Conservation (phyloP, 1,139 yeast genomes). For the Sugiyamaella castrensis region DNA sequence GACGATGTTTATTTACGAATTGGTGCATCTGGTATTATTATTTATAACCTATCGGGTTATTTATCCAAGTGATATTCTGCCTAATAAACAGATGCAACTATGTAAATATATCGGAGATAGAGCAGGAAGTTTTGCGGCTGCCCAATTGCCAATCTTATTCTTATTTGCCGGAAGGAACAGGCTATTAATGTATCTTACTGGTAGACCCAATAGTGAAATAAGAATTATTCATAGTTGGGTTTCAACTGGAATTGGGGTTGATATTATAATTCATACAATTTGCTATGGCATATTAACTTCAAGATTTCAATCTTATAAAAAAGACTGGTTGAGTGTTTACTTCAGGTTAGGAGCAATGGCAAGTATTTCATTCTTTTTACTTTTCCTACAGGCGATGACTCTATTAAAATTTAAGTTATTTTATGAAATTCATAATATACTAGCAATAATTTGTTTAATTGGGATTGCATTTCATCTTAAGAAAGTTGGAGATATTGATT, state of each 20-base stretch:
- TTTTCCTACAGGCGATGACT: background rate
- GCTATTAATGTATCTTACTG: conserved; percentile 52
- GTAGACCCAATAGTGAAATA: conserved; percentile 40
- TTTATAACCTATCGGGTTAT: conserved; percentile 8
- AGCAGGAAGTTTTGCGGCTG: conserved; percentile 50
- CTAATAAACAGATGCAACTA: conserved; percentile 13
- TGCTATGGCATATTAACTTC: conserved; percentile 8
- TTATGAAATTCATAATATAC: background rate
- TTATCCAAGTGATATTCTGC: conserved; percentile 2
- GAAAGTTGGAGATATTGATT: conserved; percentile 39
- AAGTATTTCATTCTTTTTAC: background rate
- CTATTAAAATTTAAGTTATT: background rate
- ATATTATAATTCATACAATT: conserved; percentile 11
- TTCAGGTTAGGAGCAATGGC: conserved; percentile 8
- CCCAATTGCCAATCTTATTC: conserved; percentile 51
- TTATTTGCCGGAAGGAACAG: conserved; percentile 64
- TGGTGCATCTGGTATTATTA: conserved; percentile 9
- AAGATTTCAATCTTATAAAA: background rate
- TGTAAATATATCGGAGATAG: conserved; percentile 48
- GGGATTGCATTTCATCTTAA: conserved; percentile 12
- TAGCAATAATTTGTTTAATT: conserved; percentile 1
- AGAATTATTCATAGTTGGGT: conserved; percentile 9
- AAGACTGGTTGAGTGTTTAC: conserved; percentile 7
- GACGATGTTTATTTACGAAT: conserved; percentile 5
- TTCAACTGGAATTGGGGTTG: conserved; percentile 7